Conservation (phyloP, 768 basidiomycete species). For the Rhodotorula diobovata region DNA sequence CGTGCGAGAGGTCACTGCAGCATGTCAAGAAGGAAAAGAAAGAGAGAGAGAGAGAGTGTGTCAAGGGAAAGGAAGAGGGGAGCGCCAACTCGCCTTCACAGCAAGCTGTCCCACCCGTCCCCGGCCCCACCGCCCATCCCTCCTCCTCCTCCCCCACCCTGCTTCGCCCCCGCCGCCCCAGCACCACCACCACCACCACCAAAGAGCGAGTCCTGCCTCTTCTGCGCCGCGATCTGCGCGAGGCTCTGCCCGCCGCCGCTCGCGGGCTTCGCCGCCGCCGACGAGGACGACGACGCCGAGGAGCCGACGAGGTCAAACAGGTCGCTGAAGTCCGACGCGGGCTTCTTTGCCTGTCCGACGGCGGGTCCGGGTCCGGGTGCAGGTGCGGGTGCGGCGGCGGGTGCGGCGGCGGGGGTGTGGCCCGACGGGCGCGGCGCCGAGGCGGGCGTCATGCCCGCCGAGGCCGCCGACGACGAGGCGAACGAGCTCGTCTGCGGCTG, state of each 20-base stretch:
- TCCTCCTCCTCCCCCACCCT: neutral
- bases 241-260: conserved; percentile 11
- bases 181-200: neutral
- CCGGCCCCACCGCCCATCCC: neutral
- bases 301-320: conserved; percentile 28
- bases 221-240: conserved; percentile 31
- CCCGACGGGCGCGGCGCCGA: too few relatives aligned
- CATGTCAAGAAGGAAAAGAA: neutral
- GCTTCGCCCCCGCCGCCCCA: neutral
- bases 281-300: neutral
- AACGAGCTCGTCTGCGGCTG: too few relatives aligned
- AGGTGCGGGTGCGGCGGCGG: neutral
- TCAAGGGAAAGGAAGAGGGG: too few relatives aligned
- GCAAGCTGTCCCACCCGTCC: conserved; percentile 16
- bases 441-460: neutral
- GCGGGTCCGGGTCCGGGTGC: neutral
- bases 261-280: neutral
- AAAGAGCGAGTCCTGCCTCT: conserved; percentile 32
- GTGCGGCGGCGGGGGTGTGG: conserved; percentile 41
- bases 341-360: too few relatives aligned
- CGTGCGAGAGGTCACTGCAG: too few relatives aligned
- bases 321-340: conserved; percentile 39
- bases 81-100: neutral
- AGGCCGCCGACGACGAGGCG: conserved; percentile 6
- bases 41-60: too few relatives aligned